phyloP scores from a whole-genome alignment of 495 filamentous ascomycete genomes.

The Aspergillus funiculosus region DNA sequence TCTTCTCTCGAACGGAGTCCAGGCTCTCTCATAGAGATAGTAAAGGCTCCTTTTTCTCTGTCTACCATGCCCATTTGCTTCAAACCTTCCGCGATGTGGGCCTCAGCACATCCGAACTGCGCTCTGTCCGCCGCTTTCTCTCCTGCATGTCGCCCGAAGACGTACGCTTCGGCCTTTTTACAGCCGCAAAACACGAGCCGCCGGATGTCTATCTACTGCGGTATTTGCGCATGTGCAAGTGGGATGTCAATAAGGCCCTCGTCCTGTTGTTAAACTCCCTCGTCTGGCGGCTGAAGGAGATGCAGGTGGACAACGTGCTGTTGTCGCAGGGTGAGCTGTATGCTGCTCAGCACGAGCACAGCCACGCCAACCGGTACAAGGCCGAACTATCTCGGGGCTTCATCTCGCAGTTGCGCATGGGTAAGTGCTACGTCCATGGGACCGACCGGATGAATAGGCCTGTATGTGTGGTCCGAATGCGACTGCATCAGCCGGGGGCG shows the following conservation, averaged over 20 bases:
- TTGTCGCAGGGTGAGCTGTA: conserved; percentile 64
- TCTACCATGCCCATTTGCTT: conserved; percentile 9
- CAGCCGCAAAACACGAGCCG: conserved; percentile 39
- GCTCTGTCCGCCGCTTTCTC: conserved; percentile 21
- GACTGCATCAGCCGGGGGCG: conserved; percentile 70
- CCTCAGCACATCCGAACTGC: conserved; percentile 19
- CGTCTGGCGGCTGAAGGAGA: conserved; percentile 68
- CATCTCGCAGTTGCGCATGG: conserved; percentile 68
- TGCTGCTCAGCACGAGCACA: conserved; percentile 50
- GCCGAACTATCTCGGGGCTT: conserved; percentile 61
- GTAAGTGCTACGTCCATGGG: conserved; percentile 85
- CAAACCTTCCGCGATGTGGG: conserved; percentile 18
- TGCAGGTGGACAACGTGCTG: conserved; percentile 75
- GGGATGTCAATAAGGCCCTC: conserved; percentile 84
- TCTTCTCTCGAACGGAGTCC: background rate
- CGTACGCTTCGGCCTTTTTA: conserved; percentile 24
- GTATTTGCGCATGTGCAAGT: conserved; percentile 82
- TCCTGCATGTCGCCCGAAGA: conserved; percentile 22
- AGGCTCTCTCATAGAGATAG: background rate
- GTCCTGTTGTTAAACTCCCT: conserved; percentile 82
- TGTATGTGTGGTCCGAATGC: conserved; percentile 71
- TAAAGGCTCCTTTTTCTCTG: background rate
- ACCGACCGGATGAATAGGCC: conserved; percentile 71
- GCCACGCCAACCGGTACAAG: conserved; percentile 35
- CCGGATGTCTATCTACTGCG: conserved; percentile 81